Evolutionary conservation across 2,329 filamentous ascomycete species (phyloP), one percentile per base, ranked within the genome.

Genomic region (Knoxdaviesia capensis): DNA sequence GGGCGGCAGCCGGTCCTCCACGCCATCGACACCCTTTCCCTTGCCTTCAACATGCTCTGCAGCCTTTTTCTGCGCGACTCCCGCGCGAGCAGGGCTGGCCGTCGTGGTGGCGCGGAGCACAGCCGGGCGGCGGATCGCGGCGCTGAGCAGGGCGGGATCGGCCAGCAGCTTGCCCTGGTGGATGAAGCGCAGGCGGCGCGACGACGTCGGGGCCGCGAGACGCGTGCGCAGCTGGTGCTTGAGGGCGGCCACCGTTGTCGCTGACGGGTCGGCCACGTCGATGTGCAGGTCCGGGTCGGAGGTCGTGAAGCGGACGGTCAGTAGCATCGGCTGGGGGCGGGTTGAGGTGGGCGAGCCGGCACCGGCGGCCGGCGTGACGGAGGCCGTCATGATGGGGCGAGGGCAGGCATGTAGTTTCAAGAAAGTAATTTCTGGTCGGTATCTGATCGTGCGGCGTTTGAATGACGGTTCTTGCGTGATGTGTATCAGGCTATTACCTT

Each of bases 301-400:
- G 46, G 79, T 77, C 42, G 85, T 85, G 70, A 98, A 96, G 58
- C 88, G 86, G 56, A 96, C 78, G 34, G 83, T 88, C 38, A 96
- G 68, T 52, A 80, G 76, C 44, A 94, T 67, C 33, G 68, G 68
- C 20, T 20, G 20, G 58, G 54, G 42, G 50, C 50, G 40, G 41
- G 52, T 45, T 44, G 48, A 36, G 34, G 42, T 39, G 10, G 48
- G 47, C 8, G 46, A 29, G 34, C 46, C 8, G 20, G 20, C 20
- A 20, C 20, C 20, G 20, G 20, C 20, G 34, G 34, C 34, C 11
- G 8, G 9, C 3, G 11, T 35, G 34, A 9, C 34, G 3, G 9
- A 11, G 34, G 34, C 47, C 31, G 46, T 46, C 30, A 48, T 53
- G 43, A 30, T 38, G 40, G 30, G 5, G 29, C 11, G 6, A 34